Conservation (phyloP, 768 basidiomycete species). For the Ramaria rubella region DNA sequence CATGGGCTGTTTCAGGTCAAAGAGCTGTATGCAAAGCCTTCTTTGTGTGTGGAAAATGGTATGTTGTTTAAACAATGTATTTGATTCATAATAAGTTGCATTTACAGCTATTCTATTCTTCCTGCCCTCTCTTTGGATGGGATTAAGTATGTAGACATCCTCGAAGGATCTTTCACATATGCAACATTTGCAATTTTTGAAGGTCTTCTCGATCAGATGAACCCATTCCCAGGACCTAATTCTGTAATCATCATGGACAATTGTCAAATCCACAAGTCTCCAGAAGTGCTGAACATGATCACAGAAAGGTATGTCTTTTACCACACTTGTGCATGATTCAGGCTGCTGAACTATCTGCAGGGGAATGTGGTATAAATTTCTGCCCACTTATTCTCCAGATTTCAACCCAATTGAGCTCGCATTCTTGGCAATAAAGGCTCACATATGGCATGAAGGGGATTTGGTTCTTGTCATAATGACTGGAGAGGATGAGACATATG, state of each 20-base stretch:
- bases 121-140: too few relatives aligned
- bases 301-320: neutral
- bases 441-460: constrained; percentile 16
- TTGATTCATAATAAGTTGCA: too few relatives aligned
- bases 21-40: too few relatives aligned
- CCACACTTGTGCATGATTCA: neutral
- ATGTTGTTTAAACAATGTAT: too few relatives aligned
- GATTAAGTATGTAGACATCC: too few relatives aligned
- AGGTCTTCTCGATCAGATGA: too few relatives aligned
- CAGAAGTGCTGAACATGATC: constrained; percentile 13
- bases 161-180: too few relatives aligned
- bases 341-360: neutral
- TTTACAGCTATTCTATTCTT: constrained; percentile 25
- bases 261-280: constrained; percentile 19
- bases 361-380: constrained; percentile 9
- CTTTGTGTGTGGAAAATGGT: too few relatives aligned
- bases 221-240: constrained; percentile 17
- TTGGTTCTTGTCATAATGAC: constrained; percentile 10
- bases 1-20: constrained; percentile 11
- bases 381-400: constrained; percentile 25
- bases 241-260: too few relatives aligned
- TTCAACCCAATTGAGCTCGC: constrained; percentile 25
- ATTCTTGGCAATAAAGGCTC: constrained; percentile 24
- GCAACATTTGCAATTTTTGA: too few relatives aligned
- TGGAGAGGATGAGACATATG: constrained; percentile 16